Conservation (phyloP, 164 flowering plant species). For the Paratinospora sagittata region DNA sequence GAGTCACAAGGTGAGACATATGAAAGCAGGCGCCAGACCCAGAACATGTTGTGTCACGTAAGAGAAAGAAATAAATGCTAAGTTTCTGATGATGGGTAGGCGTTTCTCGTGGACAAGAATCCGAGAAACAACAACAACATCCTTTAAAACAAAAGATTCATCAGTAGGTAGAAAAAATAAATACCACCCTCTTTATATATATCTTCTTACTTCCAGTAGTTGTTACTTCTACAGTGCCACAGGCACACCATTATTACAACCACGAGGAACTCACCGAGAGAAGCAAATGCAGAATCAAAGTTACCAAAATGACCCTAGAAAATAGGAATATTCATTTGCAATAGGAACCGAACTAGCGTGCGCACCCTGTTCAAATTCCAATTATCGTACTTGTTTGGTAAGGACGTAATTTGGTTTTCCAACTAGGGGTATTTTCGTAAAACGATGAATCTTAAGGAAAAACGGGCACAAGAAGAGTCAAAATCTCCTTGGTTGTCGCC, state of each 20-base stretch:
- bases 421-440: conserved; percentile 9
- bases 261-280: not conserved
- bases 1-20: conserved; percentile 26
- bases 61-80: conserved; percentile 15
- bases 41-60: conserved; percentile 22
- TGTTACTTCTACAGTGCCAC: not conserved
- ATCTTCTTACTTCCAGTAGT: not conserved
- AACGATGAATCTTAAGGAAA: not conserved
- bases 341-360: too few species aligned
- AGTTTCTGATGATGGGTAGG: not conserved
- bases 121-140: not conserved
- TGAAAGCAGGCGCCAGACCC: conserved; percentile 10
- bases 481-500: conserved; percentile 8
- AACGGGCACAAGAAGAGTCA: not conserved
- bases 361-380: not conserved
- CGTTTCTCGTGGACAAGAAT: not conserved
- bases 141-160: not conserved
- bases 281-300: not conserved
- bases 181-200: not conserved
- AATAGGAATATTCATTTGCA: not conserved
- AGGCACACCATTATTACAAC: conserved; percentile 7
- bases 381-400: not conserved
- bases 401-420: not conserved
- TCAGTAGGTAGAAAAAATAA: not conserved
- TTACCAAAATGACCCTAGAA: not conserved